Base-by-base conservation (phyloP, 352 stramenopile genomes). In the Phytophthora europaea region DNA sequence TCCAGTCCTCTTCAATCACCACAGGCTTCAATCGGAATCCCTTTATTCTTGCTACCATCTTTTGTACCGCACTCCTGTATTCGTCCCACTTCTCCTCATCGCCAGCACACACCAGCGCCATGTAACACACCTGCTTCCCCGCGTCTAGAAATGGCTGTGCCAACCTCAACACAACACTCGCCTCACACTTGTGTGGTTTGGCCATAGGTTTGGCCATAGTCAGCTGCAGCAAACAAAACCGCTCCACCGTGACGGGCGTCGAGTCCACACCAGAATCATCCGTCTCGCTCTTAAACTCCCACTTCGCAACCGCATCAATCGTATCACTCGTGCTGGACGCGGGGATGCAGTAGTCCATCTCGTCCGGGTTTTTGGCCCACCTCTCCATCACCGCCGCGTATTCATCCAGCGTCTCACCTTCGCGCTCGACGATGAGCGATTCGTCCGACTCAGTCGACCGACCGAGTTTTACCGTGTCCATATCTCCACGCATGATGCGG, bases 261-360 rank as follows among this genome's bases (percentile, higher is more conserved):
- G 26, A 31, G 26, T 31, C 26, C 26, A 31, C 26, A 31, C 26
- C 26, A 43, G 36, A 43, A 16, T 15, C 36, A 43, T 16, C 9
- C 36, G 36, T 43, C 36, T 43, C 36, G 15, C 9, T 43, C 36
- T 16, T 16, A 16, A 43, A 43, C 36, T n/a, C 65, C 64, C 70
- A 70, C 16, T 61, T 74, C 10, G 64, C 65, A 66, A 73, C 65
- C 4, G 65, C 70, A 67, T 70, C 65, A 45, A 78, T 66, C 67
- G 60, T 65, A 45, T 56, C 60, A 48, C 38, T 48, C 55, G 70
- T 34, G 61, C 60, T 61, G 26, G 71, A 61, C 58, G 22, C 38
- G 3, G 65, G 60, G 53, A 67, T 64, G 59, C 59, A 74, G 65
- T 74, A 78, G 38, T 74, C 54, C 71, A 75, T 73, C 28, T 22